A percentile compares a stretch with the other conserved stretches of the same genome.
phyloP scores from a whole-genome alignment of 1,284 basidiomycete species.

The Moesziomyces antarcticus region DNA sequence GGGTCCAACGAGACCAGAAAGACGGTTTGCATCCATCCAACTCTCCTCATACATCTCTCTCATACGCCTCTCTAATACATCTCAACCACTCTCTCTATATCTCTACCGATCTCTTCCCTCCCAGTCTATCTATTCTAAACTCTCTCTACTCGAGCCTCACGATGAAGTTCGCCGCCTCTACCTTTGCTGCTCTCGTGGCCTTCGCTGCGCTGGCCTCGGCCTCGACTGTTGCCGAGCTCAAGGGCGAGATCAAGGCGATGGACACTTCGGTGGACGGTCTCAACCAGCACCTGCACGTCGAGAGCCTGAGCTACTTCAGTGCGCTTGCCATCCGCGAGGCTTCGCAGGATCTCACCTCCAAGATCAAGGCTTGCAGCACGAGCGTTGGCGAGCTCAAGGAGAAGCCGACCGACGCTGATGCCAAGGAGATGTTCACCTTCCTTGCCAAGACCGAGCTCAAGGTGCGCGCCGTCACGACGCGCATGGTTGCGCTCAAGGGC shows the following conservation, averaged over 20 bases:
- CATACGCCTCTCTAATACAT: not conserved
- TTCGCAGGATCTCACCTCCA: conserved; percentile 7
- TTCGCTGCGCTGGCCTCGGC: conserved; percentile 9
- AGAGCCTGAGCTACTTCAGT: conserved; percentile 4
- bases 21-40: not conserved
- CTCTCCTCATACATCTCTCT: not conserved
- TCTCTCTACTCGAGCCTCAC: not conserved
- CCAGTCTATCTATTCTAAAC: too few relatives aligned
- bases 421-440: conserved; percentile 5
- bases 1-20: not conserved
- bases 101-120: not conserved
- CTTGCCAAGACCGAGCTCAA: conserved; percentile 18
- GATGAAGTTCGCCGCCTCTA: conserved; percentile 21
- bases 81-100: not conserved
- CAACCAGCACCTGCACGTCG: conserved; percentile 4
- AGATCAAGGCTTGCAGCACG: conserved; percentile 2
- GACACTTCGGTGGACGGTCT: conserved; percentile 8
- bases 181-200: conserved; percentile 9
- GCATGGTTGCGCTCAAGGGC: conserved; percentile 13
- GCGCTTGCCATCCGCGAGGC: conserved; percentile 8
- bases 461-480: not conserved
- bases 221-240: conserved; percentile 13
- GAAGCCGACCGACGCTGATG: conserved; percentile 7
- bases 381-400: conserved; percentile 1
- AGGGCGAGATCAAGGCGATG: conserved; percentile 10